Evolutionary conservation across 441 rosid genomes (phyloP), one percentile per base, ranked within the genome.

Genomic region (Gossypium lobatum): DNA sequence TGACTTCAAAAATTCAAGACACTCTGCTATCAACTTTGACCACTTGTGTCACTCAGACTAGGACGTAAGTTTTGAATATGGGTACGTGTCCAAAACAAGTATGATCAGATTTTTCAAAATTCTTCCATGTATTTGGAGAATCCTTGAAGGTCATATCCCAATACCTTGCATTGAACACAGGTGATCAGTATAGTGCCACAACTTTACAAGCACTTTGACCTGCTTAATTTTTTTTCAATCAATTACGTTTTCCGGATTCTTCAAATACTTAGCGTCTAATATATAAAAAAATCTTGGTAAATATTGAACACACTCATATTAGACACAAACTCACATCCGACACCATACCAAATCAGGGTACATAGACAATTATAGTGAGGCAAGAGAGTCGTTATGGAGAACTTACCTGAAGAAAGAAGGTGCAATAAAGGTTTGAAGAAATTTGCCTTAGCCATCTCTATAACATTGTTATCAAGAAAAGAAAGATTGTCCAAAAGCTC

Each of bases 361-460:
- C 64, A 59, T 13, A 59, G 64, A 37, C 64, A 11, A 28, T 2
- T 61, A n/a, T n/a, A 73, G 23, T 54, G 55, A 34, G 73, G 9
- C 16, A 26, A 50, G 59, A 42, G 42, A 64, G 4, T 6, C 6
- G 13, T 8, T 42, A 21, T 25, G 11, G 73, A 64, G 26, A 37
- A 46, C 64, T 45, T 73, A 81, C 87, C 87, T 23, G 83, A 73
- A 39, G 80, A 75, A 72, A 84, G 80, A 45, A 79, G 80, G 25
- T 74, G 68, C 67, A 81, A 64, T 60, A 77, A 79, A 28, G 83
- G 84, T 70, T 73, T 73, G 53, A 84, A 84, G 67, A 75, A 84
- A 46, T 81, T 83, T 39, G 86, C 83, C 58, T 83, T 81, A 1
- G 84, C 84, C 84, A 83, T 83, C 71, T 76, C 75, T 53, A 79